Base-by-base conservation (phyloP, 179 eudicot species). In the Camellia oleifera region DNA sequence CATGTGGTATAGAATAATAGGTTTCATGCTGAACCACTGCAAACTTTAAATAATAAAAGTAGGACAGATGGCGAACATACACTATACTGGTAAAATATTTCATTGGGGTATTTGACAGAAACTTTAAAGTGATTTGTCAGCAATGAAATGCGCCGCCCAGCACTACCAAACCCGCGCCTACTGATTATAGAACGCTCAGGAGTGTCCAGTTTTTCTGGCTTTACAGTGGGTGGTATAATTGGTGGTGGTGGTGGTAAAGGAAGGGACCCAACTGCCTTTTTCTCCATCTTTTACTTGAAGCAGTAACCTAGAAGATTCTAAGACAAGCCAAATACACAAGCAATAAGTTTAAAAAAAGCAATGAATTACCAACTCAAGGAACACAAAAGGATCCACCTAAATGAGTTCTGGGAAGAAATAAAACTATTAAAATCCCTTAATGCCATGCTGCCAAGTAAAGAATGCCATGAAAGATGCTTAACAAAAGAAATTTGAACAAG, bases 121-220 rank as follows among this genome's bases (percentile, higher is more conserved):
- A 94, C 99, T 89, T 92, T 91, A 71, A 91, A 94, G 81, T 94
- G 97, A 72, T 97, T 97, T 10, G 95, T 83, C 4, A 82, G 85
- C 83, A 89, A 81, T 18, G 86, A 73, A 78, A 92, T 87, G 61
- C 18, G 80, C 67, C 85, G 83, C 53, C 99, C 99, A 81, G 75
- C 77, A 58, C 78, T 89, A 74, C 99, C 99, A 86, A 83, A 80
- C 64, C 91, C 99, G 60, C 89, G 93, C 83, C 99, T 88, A 72
- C 82, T 78, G 75, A 92, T 89, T 26, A 92, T 74, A 3, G 88
- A 80, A 81, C 78, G 86, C 72, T 87, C 84, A 7, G 83, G 80
- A 77, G 86, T 71, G 61, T 87, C 89, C 71, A 78, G 81, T 64
- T 63, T 82, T 45, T 85, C 85, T 18, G 86, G 77, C 77, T 84